Evolutionary conservation across 148 eudicot genomes (phyloP), one percentile per base, ranked within the genome.

Genomic region (Diospyros lotus): DNA sequence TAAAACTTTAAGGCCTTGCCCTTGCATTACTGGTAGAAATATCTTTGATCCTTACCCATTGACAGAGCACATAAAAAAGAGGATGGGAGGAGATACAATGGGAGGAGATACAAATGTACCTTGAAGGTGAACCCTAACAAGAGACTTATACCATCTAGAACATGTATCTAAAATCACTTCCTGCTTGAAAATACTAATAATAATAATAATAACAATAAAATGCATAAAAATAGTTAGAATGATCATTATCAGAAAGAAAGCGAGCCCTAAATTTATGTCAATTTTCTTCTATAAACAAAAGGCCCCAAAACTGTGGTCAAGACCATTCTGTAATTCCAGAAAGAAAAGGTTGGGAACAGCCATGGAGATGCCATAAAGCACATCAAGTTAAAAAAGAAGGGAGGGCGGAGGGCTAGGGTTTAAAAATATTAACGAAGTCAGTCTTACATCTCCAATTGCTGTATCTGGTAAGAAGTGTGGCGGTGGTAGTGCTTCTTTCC

Each of bases 391-490:
- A 55, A 13, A 55, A 13, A 55, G 18, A 13, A 3, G 13, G 8
- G 12, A 42, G 1, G 4, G 11, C 0, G 66, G 4, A 3, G 1
- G 41, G 12, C 14, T 64, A 44, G 1, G 54, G 46, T 50, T 41
- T 54, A 55, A 3, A 68, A 14, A 17, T 15, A 12, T 12, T 39
- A 42, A n/a, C 41, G 44, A 42, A 12, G 9, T 28, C 12, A 43
- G 39, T 44, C 84, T 80, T 82, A 86, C 86, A 9, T 62, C 74
- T 86, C 89, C 10, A 86, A 75, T 8, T 77, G 73, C 43, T 76
- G 75, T 46, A 67, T 81, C 67, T 86, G 88, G 9, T 86, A 51
- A 60, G 82, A 39, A 10, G 82, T 71, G 53, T 80, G 86, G 41
- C 88, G 80, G n/a, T 73, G 79, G 58, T 56, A 74, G 42, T 8